Evolutionary conservation across 23 red algal species (phyloP).

Genomic region (Cyanidium caldarium): DNA sequence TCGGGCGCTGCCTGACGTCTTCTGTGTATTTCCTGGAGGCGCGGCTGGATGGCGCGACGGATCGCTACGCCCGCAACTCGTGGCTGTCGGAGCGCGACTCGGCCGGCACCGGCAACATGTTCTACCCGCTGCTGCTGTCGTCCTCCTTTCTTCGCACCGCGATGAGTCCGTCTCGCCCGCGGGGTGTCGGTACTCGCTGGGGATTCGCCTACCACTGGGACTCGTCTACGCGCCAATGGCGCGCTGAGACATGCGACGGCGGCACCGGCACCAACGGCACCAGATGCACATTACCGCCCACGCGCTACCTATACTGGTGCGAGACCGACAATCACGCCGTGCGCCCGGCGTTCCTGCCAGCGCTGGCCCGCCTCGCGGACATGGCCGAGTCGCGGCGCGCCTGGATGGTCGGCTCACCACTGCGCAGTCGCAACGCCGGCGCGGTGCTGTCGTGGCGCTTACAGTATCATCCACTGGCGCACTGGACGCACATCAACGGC

Average conservation of each 20-base stretch:
- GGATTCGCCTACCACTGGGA: not conserved
- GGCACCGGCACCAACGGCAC: too few relatives aligned
- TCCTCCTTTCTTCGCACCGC: not conserved
- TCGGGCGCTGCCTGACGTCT: not conserved
- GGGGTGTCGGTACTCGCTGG: too few relatives aligned
- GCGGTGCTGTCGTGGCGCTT: conserved; percentile 11
- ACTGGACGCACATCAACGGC: conserved; percentile 11
- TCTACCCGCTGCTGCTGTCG: conserved; percentile 1
- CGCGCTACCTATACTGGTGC: conserved; percentile 14
- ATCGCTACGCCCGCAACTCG: not conserved
- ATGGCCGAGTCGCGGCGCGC: not conserved
- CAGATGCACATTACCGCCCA: too few relatives aligned
- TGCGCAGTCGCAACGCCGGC: not conserved
- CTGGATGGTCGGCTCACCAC: conserved; percentile 17
- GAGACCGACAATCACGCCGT: conserved; percentile 9
- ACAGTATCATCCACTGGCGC: conserved; percentile 4
- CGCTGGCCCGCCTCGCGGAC: not conserved
- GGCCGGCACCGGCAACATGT: conserved; percentile 19
- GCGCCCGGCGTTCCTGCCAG: not conserved
- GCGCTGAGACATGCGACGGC: too few relatives aligned
- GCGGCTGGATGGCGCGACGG: not conserved
- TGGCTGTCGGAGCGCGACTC: conserved; percentile 19
- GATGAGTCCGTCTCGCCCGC: not conserved
- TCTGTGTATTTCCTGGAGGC: conserved; percentile 2
- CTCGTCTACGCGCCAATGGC: too few relatives aligned